Conservation (phyloP, 441 rosid genomes). For the Theobroma grandiflorum region DNA sequence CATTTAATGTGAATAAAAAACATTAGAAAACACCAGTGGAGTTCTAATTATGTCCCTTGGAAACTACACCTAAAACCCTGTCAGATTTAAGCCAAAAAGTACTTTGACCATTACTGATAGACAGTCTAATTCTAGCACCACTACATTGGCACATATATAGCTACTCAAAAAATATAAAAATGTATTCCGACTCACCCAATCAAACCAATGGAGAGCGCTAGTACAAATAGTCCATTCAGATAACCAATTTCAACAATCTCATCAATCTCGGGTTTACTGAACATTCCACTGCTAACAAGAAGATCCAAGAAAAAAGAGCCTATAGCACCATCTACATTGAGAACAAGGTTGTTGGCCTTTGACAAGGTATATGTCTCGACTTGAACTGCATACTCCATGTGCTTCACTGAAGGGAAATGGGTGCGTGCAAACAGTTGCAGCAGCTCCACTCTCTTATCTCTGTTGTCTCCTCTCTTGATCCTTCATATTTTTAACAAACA, state of each 20-base stretch:
- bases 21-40: too few species aligned
- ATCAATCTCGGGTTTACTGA: constrained; percentile 88
- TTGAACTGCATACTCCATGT: constrained; percentile 93
- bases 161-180: too few species aligned
- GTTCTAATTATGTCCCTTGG: too few species aligned
- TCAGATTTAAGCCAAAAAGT: too few species aligned
- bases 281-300: constrained; percentile 93
- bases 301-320: constrained; percentile 97
- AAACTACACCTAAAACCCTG: too few species aligned
- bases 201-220: constrained; percentile 91
- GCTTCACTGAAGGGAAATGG: constrained; percentile 88
- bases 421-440: constrained; percentile 85
- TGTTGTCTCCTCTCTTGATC: constrained; percentile 97
- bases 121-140: too few species aligned
- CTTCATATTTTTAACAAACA: constrained; percentile 42
- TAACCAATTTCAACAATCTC: constrained; percentile 88
- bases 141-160: too few species aligned
- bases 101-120: too few species aligned
- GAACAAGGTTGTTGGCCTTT: constrained; percentile 87
- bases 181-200: constrained; percentile 60
- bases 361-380: constrained; percentile 92
- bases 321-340: constrained; percentile 89
- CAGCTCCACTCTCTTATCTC: constrained; percentile 94
- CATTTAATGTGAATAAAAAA: too few species aligned
- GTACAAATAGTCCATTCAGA: constrained; percentile 87